Evolutionary conservation across 805 yeast genomes (phyloP), one percentile per base, ranked within the genome.

Genomic region (Millerozyma acaciae): DNA sequence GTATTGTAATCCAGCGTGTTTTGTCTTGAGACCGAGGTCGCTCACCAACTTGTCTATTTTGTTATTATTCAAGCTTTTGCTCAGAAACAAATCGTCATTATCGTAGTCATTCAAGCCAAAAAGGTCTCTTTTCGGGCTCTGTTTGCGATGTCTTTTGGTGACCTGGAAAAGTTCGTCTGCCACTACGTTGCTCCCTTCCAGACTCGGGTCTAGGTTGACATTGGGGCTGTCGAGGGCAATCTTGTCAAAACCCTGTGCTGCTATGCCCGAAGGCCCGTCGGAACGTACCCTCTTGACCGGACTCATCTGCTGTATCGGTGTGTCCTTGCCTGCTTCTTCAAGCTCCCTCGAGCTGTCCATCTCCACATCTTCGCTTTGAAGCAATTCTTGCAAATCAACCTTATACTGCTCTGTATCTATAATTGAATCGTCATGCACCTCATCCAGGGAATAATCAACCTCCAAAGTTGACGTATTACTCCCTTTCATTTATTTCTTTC

Each of bases 31-130:
- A 16, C 55, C 56, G 34, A 69, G 47, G 33, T 60, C 50, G 24
- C 47, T 40, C 16, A 67, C 51, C 41, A 68, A 50, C 34, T 61
- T 62, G 21, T 58, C 62, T 24, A 67, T 53, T 38, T 66, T 67
- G 40, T 56, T 50, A 34, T 62, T 62, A 26, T 53, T 51, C 19
- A 64, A 45, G 36, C 52, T 32, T 25, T 47, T 43, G 8, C 44
- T 47, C 18, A 34, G 31, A 19, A 45, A 39, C 19, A 48, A 37
- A 22, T 39, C 51, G 15, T 44, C 47, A 19, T 44, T 45, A 18
- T 27, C 34, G 18, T 40, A 42, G 16, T 37, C 45, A 21, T 43
- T 39, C 19, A 32, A 21, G 25, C 26, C 24, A 30, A 26, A 32
- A 8, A 26, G 23, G 16, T 34, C 37, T 8, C 26, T 17, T 15